Evolutionary conservation across 2,329 filamentous ascomycete genomes (phyloP).

Genomic region (Botrytis cinerea): DNA sequence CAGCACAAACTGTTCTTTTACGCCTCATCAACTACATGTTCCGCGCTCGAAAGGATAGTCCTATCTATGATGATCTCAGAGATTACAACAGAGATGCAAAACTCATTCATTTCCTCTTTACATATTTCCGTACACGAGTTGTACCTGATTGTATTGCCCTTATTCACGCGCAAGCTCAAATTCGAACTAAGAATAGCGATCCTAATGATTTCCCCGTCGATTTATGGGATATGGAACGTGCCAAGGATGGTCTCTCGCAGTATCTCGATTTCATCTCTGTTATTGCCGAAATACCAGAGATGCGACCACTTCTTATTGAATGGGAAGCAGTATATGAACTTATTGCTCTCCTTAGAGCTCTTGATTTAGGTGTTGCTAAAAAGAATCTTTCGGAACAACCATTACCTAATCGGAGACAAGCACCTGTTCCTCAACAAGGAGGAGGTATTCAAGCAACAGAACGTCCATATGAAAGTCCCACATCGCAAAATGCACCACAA

Average conservation of each 20-base stretch:
- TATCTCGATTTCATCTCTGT: conserved; percentile 93
- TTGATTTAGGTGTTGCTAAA: conserved; percentile 86
- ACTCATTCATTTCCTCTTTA: conserved; percentile 85
- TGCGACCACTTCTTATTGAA: conserved; percentile 81
- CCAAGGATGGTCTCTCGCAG: conserved; percentile 91
- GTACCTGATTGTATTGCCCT: conserved; percentile 93
- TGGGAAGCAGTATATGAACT: conserved; percentile 93
- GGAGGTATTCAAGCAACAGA: conserved; percentile 53
- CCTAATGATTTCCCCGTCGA: conserved; percentile 91
- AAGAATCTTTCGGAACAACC: conserved; percentile 62
- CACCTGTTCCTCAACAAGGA: conserved; percentile 19
- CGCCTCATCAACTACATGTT: conserved; percentile 91
- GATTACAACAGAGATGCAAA: conserved; percentile 59
- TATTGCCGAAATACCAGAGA: conserved; percentile 79
- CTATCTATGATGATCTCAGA: conserved; percentile 50
- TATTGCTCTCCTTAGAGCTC: conserved; percentile 79
- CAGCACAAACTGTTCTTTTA: conserved; percentile 89
- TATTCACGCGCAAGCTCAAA: conserved; percentile 90
- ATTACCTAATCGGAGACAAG: conserved; percentile 43
- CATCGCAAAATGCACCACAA: conserved; percentile 27
- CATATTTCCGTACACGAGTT: conserved; percentile 86
- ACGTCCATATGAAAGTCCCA: conserved; percentile 59
- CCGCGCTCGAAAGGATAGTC: conserved; percentile 54
- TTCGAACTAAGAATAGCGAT: conserved; percentile 72
- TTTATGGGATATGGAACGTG: conserved; percentile 95